Conservation (phyloP, 768 basidiomycete genomes). For the Psilocybe sp. region DNA sequence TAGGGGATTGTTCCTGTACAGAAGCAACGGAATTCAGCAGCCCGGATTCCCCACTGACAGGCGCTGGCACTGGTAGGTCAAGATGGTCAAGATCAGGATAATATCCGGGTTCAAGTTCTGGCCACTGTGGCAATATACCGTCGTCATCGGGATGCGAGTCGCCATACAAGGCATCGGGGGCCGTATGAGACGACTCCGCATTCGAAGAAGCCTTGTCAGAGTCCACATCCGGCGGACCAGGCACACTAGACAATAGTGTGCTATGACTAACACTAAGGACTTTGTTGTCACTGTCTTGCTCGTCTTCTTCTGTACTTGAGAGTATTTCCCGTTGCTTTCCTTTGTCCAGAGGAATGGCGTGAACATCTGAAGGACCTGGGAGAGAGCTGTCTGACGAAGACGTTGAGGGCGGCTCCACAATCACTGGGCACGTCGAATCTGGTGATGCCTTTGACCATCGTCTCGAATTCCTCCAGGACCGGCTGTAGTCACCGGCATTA, state of each 20-base stretch:
- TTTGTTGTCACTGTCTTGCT: slow-evolving; percentile 5
- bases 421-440: slow-evolving; percentile 9
- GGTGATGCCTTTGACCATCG: slow-evolving; percentile 31
- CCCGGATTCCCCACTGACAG: no score
- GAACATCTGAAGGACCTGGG: slow-evolving; percentile 11
- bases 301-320: slow-evolving; percentile 11
- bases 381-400: slow-evolving; percentile 10
- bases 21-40: not conserved
- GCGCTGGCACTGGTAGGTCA: no score
- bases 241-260: slow-evolving; percentile 1
- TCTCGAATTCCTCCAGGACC: slow-evolving; percentile 24
- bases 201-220: not conserved
- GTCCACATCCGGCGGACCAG: not conserved
- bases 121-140: no score
- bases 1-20: slow-evolving; percentile 7
- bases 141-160: not conserved
- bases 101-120: no score
- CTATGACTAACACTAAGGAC: slow-evolving; percentile 10
- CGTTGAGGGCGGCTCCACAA: slow-evolving; percentile 1
- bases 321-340: slow-evolving; percentile 19
- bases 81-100: no score
- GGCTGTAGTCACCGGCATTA: slow-evolving; percentile 10
- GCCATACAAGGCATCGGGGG: not conserved
- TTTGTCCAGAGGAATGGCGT: slow-evolving; percentile 12
- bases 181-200: not conserved